These are phyloP conservation scores for Zygoascus hellenicus DNA, from an alignment of 1,139 yeast genomes.

Conservation along the genomic window DNA sequence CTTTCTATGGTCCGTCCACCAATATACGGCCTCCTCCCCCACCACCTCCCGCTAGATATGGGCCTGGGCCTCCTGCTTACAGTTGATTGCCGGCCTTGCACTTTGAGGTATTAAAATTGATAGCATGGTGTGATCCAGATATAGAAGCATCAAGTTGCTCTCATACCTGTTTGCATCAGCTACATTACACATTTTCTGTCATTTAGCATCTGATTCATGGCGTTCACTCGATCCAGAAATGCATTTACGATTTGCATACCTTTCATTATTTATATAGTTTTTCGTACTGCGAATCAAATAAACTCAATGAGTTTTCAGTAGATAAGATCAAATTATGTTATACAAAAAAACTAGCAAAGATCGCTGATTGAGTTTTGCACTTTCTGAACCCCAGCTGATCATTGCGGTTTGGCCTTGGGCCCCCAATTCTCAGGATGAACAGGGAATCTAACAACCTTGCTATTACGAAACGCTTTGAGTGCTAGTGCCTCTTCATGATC, in stretches of 20 bases:
- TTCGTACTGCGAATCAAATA: too few relatives aligned
- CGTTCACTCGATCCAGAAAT: too few relatives aligned
- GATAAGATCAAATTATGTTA: neutral
- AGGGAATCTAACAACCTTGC: conserved; percentile 81
- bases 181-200: too few relatives aligned
- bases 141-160: too few relatives aligned
- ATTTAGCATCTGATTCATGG: too few relatives aligned
- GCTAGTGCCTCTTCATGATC: conserved; percentile 49
- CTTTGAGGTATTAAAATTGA: too few relatives aligned
- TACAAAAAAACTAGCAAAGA: neutral
- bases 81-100: neutral
- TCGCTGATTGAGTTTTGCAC: neutral
- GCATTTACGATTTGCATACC: too few relatives aligned
- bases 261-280: too few relatives aligned
- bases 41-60: neutral
- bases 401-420: conserved; percentile 55
- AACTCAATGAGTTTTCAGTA: neutral
- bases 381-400: too few relatives aligned
- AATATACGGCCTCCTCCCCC: neutral
- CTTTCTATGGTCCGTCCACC: too few relatives aligned
- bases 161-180: too few relatives aligned
- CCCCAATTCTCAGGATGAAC: conserved; percentile 98
- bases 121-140: too few relatives aligned
- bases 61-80: conserved; percentile 3
- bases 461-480: conserved; percentile 54